Percentiles rank a stretch among this genome's conserved stretches.
phyloP scores from a whole-genome alignment of 345 rosid genomes.

The Sonneratia caseolaris region DNA sequence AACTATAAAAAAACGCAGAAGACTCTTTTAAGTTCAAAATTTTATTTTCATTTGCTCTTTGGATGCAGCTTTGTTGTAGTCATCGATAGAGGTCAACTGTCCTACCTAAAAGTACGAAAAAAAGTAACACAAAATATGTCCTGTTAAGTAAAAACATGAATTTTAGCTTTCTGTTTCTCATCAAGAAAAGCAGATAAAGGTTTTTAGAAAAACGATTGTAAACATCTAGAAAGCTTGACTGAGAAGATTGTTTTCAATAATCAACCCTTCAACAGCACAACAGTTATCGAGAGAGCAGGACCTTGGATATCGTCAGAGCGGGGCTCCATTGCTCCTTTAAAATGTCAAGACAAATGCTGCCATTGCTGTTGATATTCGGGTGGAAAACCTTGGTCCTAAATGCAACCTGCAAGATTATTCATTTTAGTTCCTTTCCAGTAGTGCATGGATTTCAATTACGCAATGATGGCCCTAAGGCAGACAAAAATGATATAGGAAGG shows the following conservation, averaged over 20 bases:
- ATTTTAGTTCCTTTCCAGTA: not conserved
- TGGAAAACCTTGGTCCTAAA: slow-evolving; percentile 37
- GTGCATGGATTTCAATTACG: not conserved
- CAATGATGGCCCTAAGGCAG: not conserved
- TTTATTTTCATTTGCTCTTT: not conserved
- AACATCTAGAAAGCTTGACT: not conserved
- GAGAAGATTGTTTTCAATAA: not conserved
- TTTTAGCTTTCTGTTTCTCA: not conserved
- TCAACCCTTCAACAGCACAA: not conserved
- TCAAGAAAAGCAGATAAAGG: not conserved
- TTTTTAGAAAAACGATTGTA: not conserved
- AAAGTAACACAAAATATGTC: not conserved
- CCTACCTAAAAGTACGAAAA: not conserved
- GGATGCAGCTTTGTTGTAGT: not conserved
- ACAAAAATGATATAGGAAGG: not conserved
- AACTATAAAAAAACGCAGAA: not conserved
- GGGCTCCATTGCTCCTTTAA: slow-evolving; percentile 46
- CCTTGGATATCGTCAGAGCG: slow-evolving; percentile 38
- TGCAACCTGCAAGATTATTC: slow-evolving; percentile 19
- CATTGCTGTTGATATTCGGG: slow-evolving; percentile 36
- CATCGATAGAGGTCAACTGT: not conserved
- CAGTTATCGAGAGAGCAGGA: slow-evolving; percentile 6
- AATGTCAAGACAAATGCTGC: slow-evolving; percentile 36
- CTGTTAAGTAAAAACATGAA: not conserved
- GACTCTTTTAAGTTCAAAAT: not conserved